Percentiles rank a stretch among this genome's conserved stretches.
Evolutionary conservation across 2,329 filamentous ascomycete genomes (phyloP).

Genomic region (Helicocarpus griseus): DNA sequence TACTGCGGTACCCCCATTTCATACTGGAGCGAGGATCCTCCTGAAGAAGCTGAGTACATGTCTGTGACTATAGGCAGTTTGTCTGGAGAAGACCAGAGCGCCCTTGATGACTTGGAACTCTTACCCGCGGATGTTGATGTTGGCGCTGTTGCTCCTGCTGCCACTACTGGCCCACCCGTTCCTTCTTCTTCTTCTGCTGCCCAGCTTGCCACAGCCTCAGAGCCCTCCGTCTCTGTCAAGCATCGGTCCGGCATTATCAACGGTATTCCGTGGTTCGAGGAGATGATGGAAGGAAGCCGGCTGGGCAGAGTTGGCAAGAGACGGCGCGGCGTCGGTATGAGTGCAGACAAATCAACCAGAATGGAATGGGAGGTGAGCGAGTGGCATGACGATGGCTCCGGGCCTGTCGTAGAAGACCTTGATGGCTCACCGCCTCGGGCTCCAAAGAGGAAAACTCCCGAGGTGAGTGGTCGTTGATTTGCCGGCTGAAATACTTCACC

Average conservation of each 20-base stretch:
- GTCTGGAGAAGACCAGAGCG: conserved; percentile 57
- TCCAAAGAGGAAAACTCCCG: conserved; percentile 12
- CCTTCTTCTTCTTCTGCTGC: conserved; percentile 3
- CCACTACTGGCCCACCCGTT: background rate
- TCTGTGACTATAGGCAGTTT: conserved; percentile 73
- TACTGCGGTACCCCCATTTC: conserved; percentile 81
- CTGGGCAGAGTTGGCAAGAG: conserved; percentile 58
- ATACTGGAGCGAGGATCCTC: conserved; percentile 69
- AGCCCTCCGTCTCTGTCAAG: conserved; percentile 22
- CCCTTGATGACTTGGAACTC: conserved; percentile 66
- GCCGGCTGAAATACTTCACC: too few species aligned
- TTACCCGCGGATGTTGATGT: conserved; percentile 44
- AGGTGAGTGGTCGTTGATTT: conserved; percentile 8
- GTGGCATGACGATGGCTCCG: conserved; percentile 44
- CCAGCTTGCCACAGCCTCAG: conserved; percentile 4
- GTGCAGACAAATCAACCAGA: conserved; percentile 53
- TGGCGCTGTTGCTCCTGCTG: conserved; percentile 13
- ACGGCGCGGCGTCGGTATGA: conserved; percentile 48
- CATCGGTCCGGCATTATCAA: conserved; percentile 29
- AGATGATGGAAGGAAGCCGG: conserved; percentile 64
- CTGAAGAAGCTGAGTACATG: conserved; percentile 65
- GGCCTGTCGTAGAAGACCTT: conserved; percentile 6
- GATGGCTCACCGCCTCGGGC: background rate
- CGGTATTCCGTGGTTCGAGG: conserved; percentile 80
- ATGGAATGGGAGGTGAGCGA: conserved; percentile 82